Evolutionary conservation across 164 flowering plant species (phyloP).

Genomic region (Echeveria elegans): DNA sequence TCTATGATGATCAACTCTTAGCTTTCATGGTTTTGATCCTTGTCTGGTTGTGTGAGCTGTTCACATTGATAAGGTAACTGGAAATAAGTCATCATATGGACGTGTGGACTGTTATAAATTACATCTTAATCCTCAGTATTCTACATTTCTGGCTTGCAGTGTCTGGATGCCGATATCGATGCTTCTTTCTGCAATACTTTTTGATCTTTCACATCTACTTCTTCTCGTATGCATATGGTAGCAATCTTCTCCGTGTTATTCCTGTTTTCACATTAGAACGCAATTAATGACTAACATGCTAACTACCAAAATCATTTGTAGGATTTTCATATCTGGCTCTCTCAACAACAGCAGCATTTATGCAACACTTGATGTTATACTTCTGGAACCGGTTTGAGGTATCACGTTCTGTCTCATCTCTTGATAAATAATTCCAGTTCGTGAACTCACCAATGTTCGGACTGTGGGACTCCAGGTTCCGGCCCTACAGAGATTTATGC

Average conservation of each 20-base stretch:
- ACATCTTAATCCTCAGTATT: neutral
- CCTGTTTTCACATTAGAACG: neutral
- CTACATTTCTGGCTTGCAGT: conserved; percentile 37
- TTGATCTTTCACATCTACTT: conserved; percentile 96
- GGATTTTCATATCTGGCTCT: conserved; percentile 96
- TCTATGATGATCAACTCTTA: conserved; percentile 95
- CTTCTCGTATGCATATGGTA: conserved; percentile 97
- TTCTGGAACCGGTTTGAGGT: conserved; percentile 99
- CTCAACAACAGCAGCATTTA: conserved; percentile 79
- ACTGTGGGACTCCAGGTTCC: conserved; percentile 49
- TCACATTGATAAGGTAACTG: conserved; percentile 85
- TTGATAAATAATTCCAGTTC: too few relatives aligned
- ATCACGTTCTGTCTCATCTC: neutral
- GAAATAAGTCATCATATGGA: conserved; percentile 19
- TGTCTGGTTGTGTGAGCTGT: conserved; percentile 94
- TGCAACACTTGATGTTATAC: conserved; percentile 89
- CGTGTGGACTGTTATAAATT: neutral
- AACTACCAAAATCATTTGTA: conserved; percentile 12
- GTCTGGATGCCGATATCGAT: conserved; percentile 94
- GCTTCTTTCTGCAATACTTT: conserved; percentile 93
- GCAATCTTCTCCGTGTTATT: neutral
- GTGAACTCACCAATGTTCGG: neutral
- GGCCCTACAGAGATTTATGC: conserved; percentile 82
- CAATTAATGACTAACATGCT: neutral
- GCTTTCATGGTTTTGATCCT: conserved; percentile 96